Conservation (phyloP, 495 filamentous ascomycete genomes). For the Astrocystis sublimbata region DNA sequence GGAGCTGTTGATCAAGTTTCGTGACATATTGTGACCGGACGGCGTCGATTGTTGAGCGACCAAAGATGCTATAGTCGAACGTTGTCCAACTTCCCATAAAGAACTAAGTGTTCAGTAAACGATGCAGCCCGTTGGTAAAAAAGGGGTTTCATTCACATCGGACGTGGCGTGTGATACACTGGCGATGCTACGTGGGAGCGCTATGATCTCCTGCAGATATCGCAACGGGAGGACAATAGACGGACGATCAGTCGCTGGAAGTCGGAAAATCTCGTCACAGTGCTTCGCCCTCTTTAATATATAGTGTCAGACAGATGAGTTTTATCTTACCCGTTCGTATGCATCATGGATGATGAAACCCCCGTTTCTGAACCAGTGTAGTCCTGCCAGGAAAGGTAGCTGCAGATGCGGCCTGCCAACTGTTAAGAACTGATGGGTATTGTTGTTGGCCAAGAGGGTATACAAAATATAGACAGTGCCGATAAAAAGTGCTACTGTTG, state of each 20-base stretch:
- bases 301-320: too few species aligned
- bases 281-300: too few species aligned
- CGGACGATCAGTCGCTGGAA: not conserved
- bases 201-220: not conserved
- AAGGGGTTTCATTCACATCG: not conserved
- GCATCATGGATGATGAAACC: too few species aligned
- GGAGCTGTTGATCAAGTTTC: not conserved
- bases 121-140: not conserved
- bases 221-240: not conserved
- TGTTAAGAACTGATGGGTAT: too few species aligned
- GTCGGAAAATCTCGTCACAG: not conserved
- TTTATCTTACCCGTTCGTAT: too few species aligned
- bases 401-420: too few species aligned
- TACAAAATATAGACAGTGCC: too few species aligned
- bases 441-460: too few species aligned
- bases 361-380: too few species aligned
- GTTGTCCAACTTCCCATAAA: constrained; percentile 4
- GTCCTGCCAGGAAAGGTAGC: too few species aligned
- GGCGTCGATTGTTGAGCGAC: not conserved
- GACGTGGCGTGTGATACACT: constrained; percentile 4
- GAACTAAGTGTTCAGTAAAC: too few species aligned
- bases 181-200: not conserved
- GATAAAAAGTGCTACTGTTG: too few species aligned
- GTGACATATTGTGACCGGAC: not conserved
- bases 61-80: constrained; percentile 2